phyloP scores from a whole-genome alignment of 2,329 filamentous ascomycete species.

The Chaetoscypha palmicola region DNA sequence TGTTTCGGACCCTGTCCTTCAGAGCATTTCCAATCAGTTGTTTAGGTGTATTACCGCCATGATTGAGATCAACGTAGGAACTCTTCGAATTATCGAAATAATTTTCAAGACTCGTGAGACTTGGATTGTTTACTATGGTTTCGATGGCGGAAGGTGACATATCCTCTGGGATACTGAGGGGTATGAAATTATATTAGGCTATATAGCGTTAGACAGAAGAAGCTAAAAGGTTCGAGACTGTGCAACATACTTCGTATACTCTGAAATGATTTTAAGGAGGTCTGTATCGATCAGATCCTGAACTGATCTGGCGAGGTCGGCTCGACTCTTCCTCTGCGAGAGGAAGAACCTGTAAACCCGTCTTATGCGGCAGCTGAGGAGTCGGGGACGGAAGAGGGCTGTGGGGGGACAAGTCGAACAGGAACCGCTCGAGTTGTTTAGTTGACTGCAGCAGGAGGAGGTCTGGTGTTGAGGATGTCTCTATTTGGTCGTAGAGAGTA shows the following conservation, averaged over 20 bases:
- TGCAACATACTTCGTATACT: conserved; percentile 19
- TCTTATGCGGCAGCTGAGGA: conserved; percentile 99
- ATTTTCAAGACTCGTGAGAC: conserved; percentile 26
- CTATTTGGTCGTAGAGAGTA: conserved; percentile 58
- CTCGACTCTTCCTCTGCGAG: conserved; percentile 98
- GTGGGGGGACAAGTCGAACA: conserved; percentile 45
- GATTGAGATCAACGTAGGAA: conserved; percentile 24
- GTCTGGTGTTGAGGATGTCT: conserved; percentile 60
- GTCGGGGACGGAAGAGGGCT: conserved; percentile 51
- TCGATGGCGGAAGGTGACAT: conserved; percentile 66
- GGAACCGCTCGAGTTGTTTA: conserved; percentile 44
- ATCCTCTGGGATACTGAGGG: conserved; percentile 29
- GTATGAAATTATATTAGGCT: conserved; percentile 5
- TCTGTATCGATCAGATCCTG: conserved; percentile 88
- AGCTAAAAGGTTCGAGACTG: conserved; percentile 1
- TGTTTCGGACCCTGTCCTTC: conserved; percentile 72
- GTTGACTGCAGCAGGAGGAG: conserved; percentile 47
- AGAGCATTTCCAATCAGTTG: conserved; percentile 80
- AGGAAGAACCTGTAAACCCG: conserved; percentile 97
- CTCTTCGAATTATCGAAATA: conserved; percentile 26
- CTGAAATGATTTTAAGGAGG: conserved; percentile 71
- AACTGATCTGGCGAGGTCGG: conserved; percentile 89
- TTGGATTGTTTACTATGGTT: conserved; percentile 37
- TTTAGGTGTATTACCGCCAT: conserved; percentile 47
- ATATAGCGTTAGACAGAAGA: not conserved